Percentiles rank a stretch among this genome's conserved stretches.
Conservation (phyloP, 768 basidiomycete species). For the Pilatotrama ljubarskyi region DNA sequence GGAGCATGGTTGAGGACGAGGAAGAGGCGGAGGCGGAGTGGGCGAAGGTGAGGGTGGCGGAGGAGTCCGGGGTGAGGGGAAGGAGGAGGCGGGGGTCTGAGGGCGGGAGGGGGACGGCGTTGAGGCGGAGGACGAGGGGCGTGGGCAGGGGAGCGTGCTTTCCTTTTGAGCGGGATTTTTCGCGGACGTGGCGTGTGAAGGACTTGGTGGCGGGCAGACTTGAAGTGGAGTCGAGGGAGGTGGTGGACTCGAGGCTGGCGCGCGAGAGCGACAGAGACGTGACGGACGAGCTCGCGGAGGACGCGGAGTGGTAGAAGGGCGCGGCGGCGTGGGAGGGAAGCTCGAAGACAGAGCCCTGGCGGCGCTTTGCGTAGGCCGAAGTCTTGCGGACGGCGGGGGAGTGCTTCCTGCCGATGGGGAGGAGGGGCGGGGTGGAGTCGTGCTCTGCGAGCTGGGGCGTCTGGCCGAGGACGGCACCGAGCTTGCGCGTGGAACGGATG, state of each 20-base stretch:
- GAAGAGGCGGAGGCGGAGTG: slow-evolving; percentile 1
- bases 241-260: slow-evolving; percentile 26
- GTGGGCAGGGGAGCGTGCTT: slow-evolving; percentile 22
- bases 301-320: slow-evolving; percentile 19
- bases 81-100: slow-evolving; percentile 31
- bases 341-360: slow-evolving; percentile 19
- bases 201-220: slow-evolving; percentile 17
- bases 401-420: slow-evolving; percentile 4
- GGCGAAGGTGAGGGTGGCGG: slow-evolving; percentile 20
- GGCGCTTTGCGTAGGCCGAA: slow-evolving; percentile 14
- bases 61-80: slow-evolving; percentile 37
- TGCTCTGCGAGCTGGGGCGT: slow-evolving; percentile 57
- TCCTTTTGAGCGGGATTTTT: slow-evolving; percentile 12
- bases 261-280: slow-evolving; percentile 27
- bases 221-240: neutral
- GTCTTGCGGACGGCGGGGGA: neutral
- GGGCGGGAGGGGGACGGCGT: slow-evolving; percentile 30
- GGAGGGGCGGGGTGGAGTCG: neutral
- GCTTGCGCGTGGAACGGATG: slow-evolving; percentile 57
- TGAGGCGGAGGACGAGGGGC: slow-evolving; percentile 36
- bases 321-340: slow-evolving; percentile 3
- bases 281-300: slow-evolving; percentile 23
- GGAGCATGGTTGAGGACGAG: neutral
- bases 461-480: slow-evolving; percentile 55
- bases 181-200: slow-evolving; percentile 20